Percentiles rank a stretch among this genome's conserved stretches.
These are phyloP conservation scores for Vitis hybrid DNA, from an alignment of 177 flowering plant genomes.

Conservation along the genomic window DNA sequence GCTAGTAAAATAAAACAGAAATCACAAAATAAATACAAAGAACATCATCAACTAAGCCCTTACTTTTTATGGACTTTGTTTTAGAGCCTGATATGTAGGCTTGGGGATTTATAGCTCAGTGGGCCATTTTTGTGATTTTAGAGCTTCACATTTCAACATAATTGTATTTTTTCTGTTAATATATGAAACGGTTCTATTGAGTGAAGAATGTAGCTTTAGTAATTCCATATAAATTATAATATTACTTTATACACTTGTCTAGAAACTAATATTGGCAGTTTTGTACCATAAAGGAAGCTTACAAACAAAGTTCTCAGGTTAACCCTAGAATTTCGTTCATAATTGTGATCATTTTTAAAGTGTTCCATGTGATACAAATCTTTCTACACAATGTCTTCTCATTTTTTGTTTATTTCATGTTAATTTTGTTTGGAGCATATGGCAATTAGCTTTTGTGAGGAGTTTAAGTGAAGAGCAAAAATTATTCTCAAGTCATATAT, in stretches of 20 bases:
- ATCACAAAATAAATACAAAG: too few relatives aligned
- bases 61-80: background rate
- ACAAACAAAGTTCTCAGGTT: conserved; percentile 61
- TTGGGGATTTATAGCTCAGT: background rate
- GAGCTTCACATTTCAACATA: background rate
- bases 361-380: background rate
- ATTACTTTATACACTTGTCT: background rate
- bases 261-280: background rate
- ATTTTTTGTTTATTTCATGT: background rate
- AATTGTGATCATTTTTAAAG: background rate
- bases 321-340: background rate
- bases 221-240: background rate
- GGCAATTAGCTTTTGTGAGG: background rate
- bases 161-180: background rate
- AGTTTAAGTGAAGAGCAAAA: background rate
- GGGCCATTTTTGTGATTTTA: background rate
- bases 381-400: background rate
- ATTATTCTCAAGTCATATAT: background rate
- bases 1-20: too few relatives aligned
- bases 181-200: too few relatives aligned
- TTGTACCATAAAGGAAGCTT: conserved; percentile 51
- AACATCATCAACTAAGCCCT: too few relatives aligned
- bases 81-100: background rate
- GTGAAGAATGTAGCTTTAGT: background rate
- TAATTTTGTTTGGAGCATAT: background rate